Base-by-base conservation (phyloP, 2,329 filamentous ascomycete genomes). In the Alternaria angustiovoidea region DNA sequence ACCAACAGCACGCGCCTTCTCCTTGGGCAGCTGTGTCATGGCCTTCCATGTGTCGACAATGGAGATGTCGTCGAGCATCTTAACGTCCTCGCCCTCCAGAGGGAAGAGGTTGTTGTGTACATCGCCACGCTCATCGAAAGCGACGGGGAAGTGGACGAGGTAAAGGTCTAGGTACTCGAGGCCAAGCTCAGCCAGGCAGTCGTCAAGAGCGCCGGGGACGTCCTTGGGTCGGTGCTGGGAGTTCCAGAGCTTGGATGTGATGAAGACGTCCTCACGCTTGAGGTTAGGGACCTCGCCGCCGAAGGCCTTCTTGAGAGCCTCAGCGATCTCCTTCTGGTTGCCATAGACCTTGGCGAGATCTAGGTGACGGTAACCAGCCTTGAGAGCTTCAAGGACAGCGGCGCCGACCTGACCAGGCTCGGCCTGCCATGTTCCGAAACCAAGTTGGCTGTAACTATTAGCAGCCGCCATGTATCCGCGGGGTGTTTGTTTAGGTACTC, bases 141-240 rank as follows among this genome's bases (percentile, higher is more conserved):
- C 79, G 9, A 82, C 81, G 0, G 86, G 86, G 83, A 85, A 92
- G 78, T 91, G 89, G 69, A 95, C 87, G 71, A 94, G 85, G 86
- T 89, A 96, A 67, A 96, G 87, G 79, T 96, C 93, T 80, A 96
- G 94, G 85, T 96, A 95, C 75, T 94, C 92, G 66, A 96, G 66
- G 76, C 66, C 90, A 87, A 91, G 91, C 94, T 85, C 94, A 54
- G 88, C 86, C 72, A 94, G 81, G 71, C 88, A 90, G 83, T 68
- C 86, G 84, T 66, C 94, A 80, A 95, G 92, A 76, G 88, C 88
- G 79, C 87, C 87, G 77, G 83, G 85, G 73, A 94, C 92, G 70
- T 86, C 85, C 46, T 70, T 53, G 20, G 70, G 68, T 73, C 93
- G 90, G 83, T 96, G 92, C 86, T 93, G 95, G 68, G 89, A 89